Base-by-base conservation (phyloP, 1,284 basidiomycete genomes). In the Rugiboletus extremiorientalis region DNA sequence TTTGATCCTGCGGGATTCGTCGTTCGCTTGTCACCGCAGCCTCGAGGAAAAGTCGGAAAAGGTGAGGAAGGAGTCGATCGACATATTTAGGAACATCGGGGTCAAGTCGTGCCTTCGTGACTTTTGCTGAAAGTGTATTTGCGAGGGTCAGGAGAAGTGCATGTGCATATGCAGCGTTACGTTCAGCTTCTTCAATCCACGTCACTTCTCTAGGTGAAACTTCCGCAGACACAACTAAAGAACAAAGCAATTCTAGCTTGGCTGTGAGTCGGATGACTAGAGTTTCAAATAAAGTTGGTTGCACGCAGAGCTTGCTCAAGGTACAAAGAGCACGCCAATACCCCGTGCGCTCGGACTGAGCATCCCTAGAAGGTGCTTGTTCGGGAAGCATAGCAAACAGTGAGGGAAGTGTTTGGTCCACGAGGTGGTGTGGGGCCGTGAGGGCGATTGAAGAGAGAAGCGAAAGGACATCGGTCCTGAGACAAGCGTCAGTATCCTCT, bases 261-360 rank as follows among this genome's bases (percentile, higher is more conserved):
- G 89, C 87, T 1, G 82, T 84, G 15, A 98, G 76, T 25, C 91
- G 85, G 45, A 94, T 83, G 40, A 94, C 85, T 31, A 98, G 81
- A 9, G 82, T 88, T 69, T 94, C 92, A 72, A 97, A 98, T 28
- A 98, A 79, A 25, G 85, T 80, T 0, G 90, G 80, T 45, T 89
- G 84, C 5, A 84, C 72, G 69, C 94, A 96, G 16, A 99, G 81
- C 15, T 80, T 82, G 40, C 85, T 82, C 28, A 99, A 81, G 6
- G 89, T 84, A 3, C 81, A 77, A 33, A 99, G 83, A 18, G 84
- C 84, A 22, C 81, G 81, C 75, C 91, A 89, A 68, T 85, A 90
- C 50, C 80, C 80, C 18, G 80, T 76, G 34, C 90, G 84, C 33
- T 84, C 83, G 1, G 69, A 61, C 4, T 77, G 74, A n/a, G 84